These are phyloP conservation scores for Aspergillus sp. DNA, from an alignment of 2,329 filamentous ascomycete species.

Conservation along the genomic window DNA sequence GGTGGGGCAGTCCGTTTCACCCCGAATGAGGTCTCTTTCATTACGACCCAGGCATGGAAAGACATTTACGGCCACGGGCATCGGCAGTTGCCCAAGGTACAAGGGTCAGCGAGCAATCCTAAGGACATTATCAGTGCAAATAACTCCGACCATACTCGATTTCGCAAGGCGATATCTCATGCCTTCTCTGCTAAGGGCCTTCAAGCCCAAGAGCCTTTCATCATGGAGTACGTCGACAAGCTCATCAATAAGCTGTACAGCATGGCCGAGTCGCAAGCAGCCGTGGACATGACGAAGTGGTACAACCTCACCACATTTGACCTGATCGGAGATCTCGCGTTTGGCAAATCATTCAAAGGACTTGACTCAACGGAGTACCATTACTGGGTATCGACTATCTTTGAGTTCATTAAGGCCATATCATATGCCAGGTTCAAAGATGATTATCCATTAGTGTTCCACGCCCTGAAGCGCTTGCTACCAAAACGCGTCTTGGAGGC, in stretches of 20 bases:
- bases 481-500: slow-evolving; percentile 1
- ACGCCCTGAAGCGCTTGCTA: background rate
- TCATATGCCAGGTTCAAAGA: background rate
- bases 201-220: slow-evolving; percentile 37
- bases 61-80: slow-evolving; percentile 29
- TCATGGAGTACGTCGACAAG: slow-evolving; percentile 34
- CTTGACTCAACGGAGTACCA: slow-evolving; percentile 23
- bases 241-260: slow-evolving; percentile 28
- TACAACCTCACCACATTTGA: slow-evolving; percentile 30
- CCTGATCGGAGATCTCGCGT: slow-evolving; percentile 30
- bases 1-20: slow-evolving; percentile 31
- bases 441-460: slow-evolving; percentile 7
- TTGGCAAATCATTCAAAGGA: slow-evolving; percentile 28
- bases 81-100: slow-evolving; percentile 16
- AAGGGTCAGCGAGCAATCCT: background rate
- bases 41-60: slow-evolving; percentile 26
- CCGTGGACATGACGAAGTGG: slow-evolving; percentile 28
- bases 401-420: slow-evolving; percentile 12
- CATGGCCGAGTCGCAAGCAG: slow-evolving; percentile 5
- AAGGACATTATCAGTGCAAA: slow-evolving; percentile 18
- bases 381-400: slow-evolving; percentile 26
- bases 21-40: slow-evolving; percentile 38
- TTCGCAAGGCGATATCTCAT: slow-evolving; percentile 34
- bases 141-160: slow-evolving; percentile 26
- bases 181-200: slow-evolving; percentile 47